These are phyloP conservation scores for Flaveria robusta DNA, from an alignment of 129 eudicot species.

Conservation along the genomic window DNA sequence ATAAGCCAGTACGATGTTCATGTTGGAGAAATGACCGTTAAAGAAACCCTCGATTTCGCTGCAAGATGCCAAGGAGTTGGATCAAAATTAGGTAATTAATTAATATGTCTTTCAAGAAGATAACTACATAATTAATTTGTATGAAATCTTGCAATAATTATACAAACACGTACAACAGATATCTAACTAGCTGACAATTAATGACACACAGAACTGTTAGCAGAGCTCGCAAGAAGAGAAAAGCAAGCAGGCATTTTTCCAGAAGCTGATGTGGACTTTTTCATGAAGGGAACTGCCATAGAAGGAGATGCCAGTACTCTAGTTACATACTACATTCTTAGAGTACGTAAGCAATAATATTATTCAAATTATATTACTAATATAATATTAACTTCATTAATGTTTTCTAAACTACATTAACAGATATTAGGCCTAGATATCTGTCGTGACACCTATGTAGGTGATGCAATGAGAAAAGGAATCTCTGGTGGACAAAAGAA, in stretches of 20 bases:
- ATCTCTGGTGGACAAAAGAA: conserved; percentile 89
- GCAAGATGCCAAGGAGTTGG: conserved; percentile 89
- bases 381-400: not conserved
- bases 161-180: not conserved
- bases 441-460: conserved; percentile 77
- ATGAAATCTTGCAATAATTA: not conserved
- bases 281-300: conserved; percentile 85
- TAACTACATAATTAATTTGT: no score
- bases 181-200: not conserved
- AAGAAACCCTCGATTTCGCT: conserved; percentile 77
- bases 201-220: conserved; percentile 49
- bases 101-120: not conserved
- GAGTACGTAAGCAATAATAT: conserved; percentile 52
- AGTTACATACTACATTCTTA: conserved; percentile 67
- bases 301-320: conserved; percentile 73
- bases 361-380: not conserved
- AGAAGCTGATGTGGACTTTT: conserved; percentile 80
- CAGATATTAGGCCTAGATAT: conserved; percentile 73
- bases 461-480: conserved; percentile 75
- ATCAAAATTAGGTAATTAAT: conserved; percentile 55
- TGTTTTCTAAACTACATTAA: not conserved
- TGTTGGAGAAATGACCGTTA: conserved; percentile 70
- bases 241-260: conserved; percentile 62
- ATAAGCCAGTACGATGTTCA: conserved; percentile 81
- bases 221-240: conserved; percentile 75